A percentile compares a stretch with the other conserved stretches of the same genome.
phyloP scores from a whole-genome alignment of 2,329 filamentous ascomycete species.

The Celoporthe dispersa region DNA sequence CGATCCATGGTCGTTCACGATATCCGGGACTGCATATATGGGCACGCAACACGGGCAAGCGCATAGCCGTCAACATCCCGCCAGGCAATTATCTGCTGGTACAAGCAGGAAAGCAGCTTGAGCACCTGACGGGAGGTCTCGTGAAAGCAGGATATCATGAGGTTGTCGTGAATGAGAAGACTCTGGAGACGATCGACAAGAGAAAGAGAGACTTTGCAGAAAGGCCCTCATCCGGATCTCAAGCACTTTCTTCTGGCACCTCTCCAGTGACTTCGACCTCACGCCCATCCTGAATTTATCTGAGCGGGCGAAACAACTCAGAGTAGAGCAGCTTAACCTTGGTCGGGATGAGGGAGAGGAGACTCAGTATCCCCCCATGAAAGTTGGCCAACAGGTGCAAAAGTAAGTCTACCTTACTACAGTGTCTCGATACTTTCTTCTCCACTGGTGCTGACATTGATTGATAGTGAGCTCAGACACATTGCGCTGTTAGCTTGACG shows the following conservation, averaged over 20 bases:
- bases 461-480: slow-evolving; percentile 52
- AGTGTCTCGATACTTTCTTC: slow-evolving; percentile 16
- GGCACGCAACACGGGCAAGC: slow-evolving; percentile 65
- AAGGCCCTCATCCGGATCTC: slow-evolving; percentile 61
- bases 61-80: slow-evolving; percentile 63
- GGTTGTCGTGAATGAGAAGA: slow-evolving; percentile 61
- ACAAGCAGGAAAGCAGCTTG: slow-evolving; percentile 66
- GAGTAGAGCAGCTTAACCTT: slow-evolving; percentile 51
- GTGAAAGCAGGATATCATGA: slow-evolving; percentile 67
- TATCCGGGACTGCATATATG: slow-evolving; percentile 67
- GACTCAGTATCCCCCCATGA: slow-evolving; percentile 54
- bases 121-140: slow-evolving; percentile 64
- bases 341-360: slow-evolving; percentile 59
- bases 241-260: slow-evolving; percentile 65
- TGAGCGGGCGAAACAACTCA: slow-evolving; percentile 48
- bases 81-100: slow-evolving; percentile 62
- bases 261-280: slow-evolving; percentile 61
- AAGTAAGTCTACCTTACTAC: slow-evolving; percentile 46
- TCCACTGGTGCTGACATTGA: slow-evolving; percentile 22
- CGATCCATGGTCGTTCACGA: slow-evolving; percentile 66
- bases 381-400: slow-evolving; percentile 64
- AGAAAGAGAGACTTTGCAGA: slow-evolving; percentile 49
- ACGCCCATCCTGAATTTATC: slow-evolving; percentile 54
- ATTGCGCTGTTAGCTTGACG: slow-evolving; percentile 55
- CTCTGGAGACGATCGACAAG: slow-evolving; percentile 50